Base-by-base conservation (phyloP, 345 rosid genomes). In the Boechera stricta region DNA sequence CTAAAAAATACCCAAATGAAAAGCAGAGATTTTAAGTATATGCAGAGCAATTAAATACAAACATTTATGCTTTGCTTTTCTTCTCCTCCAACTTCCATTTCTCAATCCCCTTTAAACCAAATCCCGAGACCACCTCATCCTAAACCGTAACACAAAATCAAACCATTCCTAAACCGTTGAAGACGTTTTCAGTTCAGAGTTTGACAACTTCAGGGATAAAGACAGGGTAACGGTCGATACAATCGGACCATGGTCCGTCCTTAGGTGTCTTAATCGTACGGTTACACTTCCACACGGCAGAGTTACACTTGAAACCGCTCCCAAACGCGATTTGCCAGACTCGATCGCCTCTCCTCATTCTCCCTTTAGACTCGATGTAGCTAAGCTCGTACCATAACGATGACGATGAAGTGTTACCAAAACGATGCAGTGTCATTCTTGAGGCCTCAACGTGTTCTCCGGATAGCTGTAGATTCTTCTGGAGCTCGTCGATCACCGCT, bases 321-420 rank as follows among this genome's bases (percentile, higher is more conserved):
- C 98, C 97, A 49, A 93, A 90, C 6, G 91, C 94, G 9, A 93
- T 87, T 58, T 93, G 98, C 98, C 98, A 91, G 58, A 93, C 65
- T 54, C 87, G 67, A 12, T 88, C 90, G 1, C 98, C 96, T 54
- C 72, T 84, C 58, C 41, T 84, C 88, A 93, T 89, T 74, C 90
- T 83, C 6, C 98, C 98, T 73, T 91, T 89, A 5, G 96, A 74
- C 74, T 91, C 98, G 51, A 90, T 76, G 72, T 93, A 93, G 54
- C 86, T 70, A 78, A 93, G 18, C 59, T 87, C 90, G 47, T 91
- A 93, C 98, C 98, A 93, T 6, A 87, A 79, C 0, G 98, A 93
- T 0, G 97, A 93, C 0, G 98, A 93, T 0, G 98, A 93, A 0
- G 98, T 93, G 84, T 93, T 93, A 0, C 98, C 97, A 72, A 90